Evolutionary conservation across 2,329 filamentous ascomycete genomes (phyloP).

Genomic region (Arthrinium phaeospermum): DNA sequence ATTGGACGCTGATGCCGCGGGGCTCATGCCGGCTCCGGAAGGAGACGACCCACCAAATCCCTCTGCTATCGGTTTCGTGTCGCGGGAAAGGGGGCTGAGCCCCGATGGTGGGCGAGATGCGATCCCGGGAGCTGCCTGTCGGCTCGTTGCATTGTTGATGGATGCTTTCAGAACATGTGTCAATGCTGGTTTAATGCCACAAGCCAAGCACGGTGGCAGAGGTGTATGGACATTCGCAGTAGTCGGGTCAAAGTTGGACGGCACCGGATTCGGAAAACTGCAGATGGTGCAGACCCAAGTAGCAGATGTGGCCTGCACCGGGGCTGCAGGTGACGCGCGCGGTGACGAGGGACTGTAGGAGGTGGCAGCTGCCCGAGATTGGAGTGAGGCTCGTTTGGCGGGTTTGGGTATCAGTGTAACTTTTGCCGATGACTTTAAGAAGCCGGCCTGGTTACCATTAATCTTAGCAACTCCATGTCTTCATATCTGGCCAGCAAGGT

Average conservation of each 20-base stretch:
- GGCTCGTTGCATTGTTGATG: constrained; percentile 73
- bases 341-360: constrained; percentile 53
- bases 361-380: constrained; percentile 57
- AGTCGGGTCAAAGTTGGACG: constrained; percentile 89
- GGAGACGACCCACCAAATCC: background rate
- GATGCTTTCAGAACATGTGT: constrained; percentile 85
- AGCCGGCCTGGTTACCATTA: constrained; percentile 69
- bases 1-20: background rate
- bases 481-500: background rate
- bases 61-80: background rate
- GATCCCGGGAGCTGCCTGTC: constrained; percentile 30
- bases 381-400: constrained; percentile 66
- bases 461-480: background rate
- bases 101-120: constrained; percentile 22
- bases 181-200: constrained; percentile 89
- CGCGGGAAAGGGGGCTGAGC: constrained; percentile 21
- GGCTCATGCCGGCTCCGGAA: background rate
- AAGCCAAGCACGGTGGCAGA: constrained; percentile 86
- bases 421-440: constrained; percentile 93
- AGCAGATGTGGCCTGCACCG: constrained; percentile 61
- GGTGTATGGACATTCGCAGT: constrained; percentile 80
- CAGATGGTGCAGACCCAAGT: constrained; percentile 98
- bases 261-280: constrained; percentile 90
- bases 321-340: constrained; percentile 50
- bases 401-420: constrained; percentile 88